Conservation (phyloP, 2,329 filamentous ascomycete species). For the Chalara sp. region DNA sequence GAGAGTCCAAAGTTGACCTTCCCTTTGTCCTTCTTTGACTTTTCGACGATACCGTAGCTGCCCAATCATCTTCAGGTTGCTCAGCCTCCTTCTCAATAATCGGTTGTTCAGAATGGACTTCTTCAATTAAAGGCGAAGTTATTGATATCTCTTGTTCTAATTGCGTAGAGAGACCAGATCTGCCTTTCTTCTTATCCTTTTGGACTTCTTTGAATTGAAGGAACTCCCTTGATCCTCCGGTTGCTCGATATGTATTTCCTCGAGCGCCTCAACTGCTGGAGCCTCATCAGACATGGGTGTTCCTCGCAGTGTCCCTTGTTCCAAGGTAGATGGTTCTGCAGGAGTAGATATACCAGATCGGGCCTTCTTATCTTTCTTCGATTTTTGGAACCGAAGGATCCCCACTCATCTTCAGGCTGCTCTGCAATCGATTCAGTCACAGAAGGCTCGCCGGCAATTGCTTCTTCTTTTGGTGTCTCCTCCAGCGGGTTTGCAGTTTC, state of each 20-base stretch:
- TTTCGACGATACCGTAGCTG: slow-evolving; percentile 5
- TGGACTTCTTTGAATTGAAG: slow-evolving; percentile 5
- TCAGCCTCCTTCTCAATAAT: too few species aligned
- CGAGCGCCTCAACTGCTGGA: not conserved
- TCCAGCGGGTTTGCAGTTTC: not conserved
- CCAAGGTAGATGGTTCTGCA: slow-evolving; percentile 1
- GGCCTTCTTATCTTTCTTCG: slow-evolving; percentile 22
- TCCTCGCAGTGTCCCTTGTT: not conserved
- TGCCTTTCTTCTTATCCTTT: slow-evolving; percentile 18
- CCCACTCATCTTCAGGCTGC: slow-evolving; percentile 23
- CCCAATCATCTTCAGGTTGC: slow-evolving; percentile 9
- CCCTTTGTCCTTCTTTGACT: slow-evolving; percentile 17
- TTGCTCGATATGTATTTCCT: not conserved
- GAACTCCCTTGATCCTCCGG: slow-evolving; percentile 10
- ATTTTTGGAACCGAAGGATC: slow-evolving; percentile 19
- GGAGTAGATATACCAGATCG: slow-evolving; percentile 13
- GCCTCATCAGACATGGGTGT: slow-evolving; percentile 2
- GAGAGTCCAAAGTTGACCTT: slow-evolving; percentile 13
- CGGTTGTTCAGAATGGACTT: not conserved
- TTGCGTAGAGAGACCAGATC: slow-evolving; percentile 12
- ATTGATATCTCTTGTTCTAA: slow-evolving; percentile 1
- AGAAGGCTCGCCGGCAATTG: too few species aligned
- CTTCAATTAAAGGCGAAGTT: slow-evolving; percentile 3
- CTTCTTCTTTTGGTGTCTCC: too few species aligned
- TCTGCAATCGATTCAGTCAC: slow-evolving; percentile 9